A percentile compares a stretch with the other conserved stretches of the same genome.
These are phyloP conservation scores for Lunularia cruciata DNA, from an alignment of 225 moss, liverwort and hornwort species.

Conservation along the genomic window DNA sequence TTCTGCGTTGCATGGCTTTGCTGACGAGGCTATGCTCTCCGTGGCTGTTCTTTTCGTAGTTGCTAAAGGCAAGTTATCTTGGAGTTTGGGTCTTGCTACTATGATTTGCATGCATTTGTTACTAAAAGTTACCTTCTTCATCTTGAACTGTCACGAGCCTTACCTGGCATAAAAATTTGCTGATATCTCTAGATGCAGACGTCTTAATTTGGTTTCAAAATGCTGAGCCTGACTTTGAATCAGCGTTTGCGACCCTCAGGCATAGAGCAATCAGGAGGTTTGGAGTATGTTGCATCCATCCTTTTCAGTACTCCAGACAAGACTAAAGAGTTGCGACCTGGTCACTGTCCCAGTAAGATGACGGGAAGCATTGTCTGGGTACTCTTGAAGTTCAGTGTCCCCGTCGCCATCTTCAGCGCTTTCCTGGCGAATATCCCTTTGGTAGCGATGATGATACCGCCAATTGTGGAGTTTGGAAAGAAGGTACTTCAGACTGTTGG, in stretches of 20 bases:
- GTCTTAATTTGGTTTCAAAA: neutral
- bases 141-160: too few species aligned
- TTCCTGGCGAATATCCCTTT: conserved; percentile 95
- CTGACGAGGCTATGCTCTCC: conserved; percentile 77
- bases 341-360: conserved; percentile 47
- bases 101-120: neutral
- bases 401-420: conserved; percentile 84
- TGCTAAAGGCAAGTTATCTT: conserved; percentile 57
- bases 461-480: conserved; percentile 70
- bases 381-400: conserved; percentile 76
- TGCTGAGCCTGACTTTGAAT: neutral
- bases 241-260: conserved; percentile 42
- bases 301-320: conserved; percentile 70
- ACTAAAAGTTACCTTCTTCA: too few species aligned
- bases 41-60: conserved; percentile 85
- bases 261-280: conserved; percentile 76
- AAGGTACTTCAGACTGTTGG: conserved; percentile 56
- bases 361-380: conserved; percentile 84
- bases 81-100: too few species aligned
- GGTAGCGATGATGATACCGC: conserved; percentile 99
- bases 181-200: neutral
- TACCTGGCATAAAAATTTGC: neutral
- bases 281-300: conserved; percentile 81
- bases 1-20: conserved; percentile 87
- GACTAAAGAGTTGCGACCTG: conserved; percentile 39